A percentile compares a stretch with the other conserved stretches of the same genome.
Evolutionary conservation across 208 protist genomes (phyloP).

Genomic region (Hexamita inflata): DNA sequence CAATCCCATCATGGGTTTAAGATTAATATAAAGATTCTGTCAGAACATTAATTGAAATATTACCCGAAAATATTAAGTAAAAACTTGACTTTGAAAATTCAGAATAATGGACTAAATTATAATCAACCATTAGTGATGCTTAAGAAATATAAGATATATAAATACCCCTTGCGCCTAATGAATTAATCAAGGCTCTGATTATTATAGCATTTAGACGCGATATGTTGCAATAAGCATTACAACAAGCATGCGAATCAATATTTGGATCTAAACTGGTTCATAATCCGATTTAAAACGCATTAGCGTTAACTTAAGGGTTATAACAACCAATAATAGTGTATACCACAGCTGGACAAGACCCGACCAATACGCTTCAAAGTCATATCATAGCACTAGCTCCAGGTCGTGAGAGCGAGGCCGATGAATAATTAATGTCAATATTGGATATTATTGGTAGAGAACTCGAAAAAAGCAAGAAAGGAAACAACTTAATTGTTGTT

Average conservation of each 20-base stretch:
- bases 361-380: background rate
- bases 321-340: background rate
- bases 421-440: background rate
- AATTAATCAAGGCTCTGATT: too few relatives aligned
- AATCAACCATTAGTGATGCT: too few relatives aligned
- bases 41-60: too few relatives aligned
- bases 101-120: too few relatives aligned
- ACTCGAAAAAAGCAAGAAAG: background rate
- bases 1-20: too few relatives aligned
- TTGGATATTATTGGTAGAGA: background rate
- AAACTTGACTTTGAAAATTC: too few relatives aligned
- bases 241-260: background rate
- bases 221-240: background rate
- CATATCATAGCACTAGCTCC: background rate
- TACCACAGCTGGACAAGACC: background rate
- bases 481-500: background rate
- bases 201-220: too few relatives aligned
- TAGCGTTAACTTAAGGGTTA: background rate
- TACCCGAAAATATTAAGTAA: too few relatives aligned
- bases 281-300: background rate
- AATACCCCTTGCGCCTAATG: too few relatives aligned
- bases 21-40: too few relatives aligned
- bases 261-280: background rate
- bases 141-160: too few relatives aligned
- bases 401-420: background rate